Conservation (phyloP, 345 rosid genomes). For the Leavenworthia alabamica region DNA sequence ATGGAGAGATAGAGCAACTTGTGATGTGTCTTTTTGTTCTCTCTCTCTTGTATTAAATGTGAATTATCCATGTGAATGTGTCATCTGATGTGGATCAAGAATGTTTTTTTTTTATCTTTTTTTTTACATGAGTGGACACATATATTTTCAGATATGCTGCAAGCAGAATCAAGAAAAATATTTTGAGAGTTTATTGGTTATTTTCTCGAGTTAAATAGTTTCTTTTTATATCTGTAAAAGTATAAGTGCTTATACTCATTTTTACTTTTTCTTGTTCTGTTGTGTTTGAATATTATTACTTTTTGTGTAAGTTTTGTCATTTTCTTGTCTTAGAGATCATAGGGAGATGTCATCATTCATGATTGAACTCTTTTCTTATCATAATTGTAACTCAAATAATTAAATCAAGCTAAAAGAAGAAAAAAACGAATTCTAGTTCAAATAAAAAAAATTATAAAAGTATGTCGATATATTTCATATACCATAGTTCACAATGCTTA, state of each 20-base stretch:
- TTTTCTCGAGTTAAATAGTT: slow-evolving; percentile 20
- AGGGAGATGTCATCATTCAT: slow-evolving; percentile 25
- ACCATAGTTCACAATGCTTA: not conserved
- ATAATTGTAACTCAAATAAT: slow-evolving; percentile 16
- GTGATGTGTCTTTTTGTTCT: slow-evolving; percentile 33
- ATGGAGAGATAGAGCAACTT: slow-evolving; percentile 30
- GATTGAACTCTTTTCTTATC: slow-evolving; percentile 14
- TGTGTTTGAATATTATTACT: slow-evolving; percentile 26
- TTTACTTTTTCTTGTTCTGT: slow-evolving; percentile 24
- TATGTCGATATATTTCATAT: not conserved
- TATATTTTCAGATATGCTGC: slow-evolving; percentile 13
- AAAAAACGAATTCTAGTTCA: not conserved
- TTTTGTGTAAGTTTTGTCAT: slow-evolving; percentile 29
- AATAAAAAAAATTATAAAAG: not conserved
- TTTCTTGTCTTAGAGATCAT: slow-evolving; percentile 24
- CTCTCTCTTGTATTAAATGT: slow-evolving; percentile 28
- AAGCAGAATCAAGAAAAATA: slow-evolving; percentile 29
- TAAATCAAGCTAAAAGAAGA: not conserved
- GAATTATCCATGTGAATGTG: slow-evolving; percentile 34
- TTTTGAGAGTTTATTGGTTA: slow-evolving; percentile 28
- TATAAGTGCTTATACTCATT: slow-evolving; percentile 19
- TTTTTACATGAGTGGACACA: slow-evolving; percentile 32
- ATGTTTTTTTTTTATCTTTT: slow-evolving; percentile 3
- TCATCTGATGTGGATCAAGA: slow-evolving; percentile 31
- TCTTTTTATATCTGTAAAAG: slow-evolving; percentile 4